Percentiles rank a stretch among this genome's conserved stretches.
phyloP scores from a whole-genome alignment of 257 asterid species.

The Fraxinus excelsior region DNA sequence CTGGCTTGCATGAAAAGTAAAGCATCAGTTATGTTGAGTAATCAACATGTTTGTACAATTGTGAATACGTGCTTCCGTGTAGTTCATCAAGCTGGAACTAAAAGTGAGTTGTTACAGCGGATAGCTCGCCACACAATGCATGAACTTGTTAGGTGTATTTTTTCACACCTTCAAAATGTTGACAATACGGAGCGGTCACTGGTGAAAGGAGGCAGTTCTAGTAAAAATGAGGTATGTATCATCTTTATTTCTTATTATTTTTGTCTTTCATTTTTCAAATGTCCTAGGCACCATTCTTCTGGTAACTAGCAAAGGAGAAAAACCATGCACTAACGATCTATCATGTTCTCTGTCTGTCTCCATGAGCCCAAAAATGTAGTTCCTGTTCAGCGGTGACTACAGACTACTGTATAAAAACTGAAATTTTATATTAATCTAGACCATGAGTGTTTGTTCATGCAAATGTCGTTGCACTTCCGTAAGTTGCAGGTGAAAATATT shows the following conservation, averaged over 20 bases:
- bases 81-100: constrained; percentile 93
- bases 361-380: constrained; percentile 14
- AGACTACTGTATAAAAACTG: constrained; percentile 2
- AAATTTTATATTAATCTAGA: constrained; percentile 12
- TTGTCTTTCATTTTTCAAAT: constrained; percentile 17
- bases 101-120: constrained; percentile 88
- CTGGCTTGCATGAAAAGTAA: constrained; percentile 93
- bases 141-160: constrained; percentile 90
- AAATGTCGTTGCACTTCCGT: neutral
- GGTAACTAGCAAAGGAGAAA: constrained; percentile 8
- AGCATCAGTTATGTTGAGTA: constrained; percentile 80
- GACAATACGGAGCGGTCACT: constrained; percentile 64
- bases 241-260: constrained; percentile 7
- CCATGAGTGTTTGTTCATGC: neutral
- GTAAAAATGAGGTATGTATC: constrained; percentile 57
- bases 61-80: constrained; percentile 85
- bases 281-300: constrained; percentile 20
- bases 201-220: constrained; percentile 69
- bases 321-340: neutral
- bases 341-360: constrained; percentile 8
- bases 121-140: constrained; percentile 96
- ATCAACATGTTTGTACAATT: constrained; percentile 91
- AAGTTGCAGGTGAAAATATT: constrained; percentile 6
- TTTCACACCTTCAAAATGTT: constrained; percentile 84
- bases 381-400: constrained; percentile 3